Base-by-base conservation (phyloP, 176 grass and related monocot genomes). In the Thalia dealbata region DNA sequence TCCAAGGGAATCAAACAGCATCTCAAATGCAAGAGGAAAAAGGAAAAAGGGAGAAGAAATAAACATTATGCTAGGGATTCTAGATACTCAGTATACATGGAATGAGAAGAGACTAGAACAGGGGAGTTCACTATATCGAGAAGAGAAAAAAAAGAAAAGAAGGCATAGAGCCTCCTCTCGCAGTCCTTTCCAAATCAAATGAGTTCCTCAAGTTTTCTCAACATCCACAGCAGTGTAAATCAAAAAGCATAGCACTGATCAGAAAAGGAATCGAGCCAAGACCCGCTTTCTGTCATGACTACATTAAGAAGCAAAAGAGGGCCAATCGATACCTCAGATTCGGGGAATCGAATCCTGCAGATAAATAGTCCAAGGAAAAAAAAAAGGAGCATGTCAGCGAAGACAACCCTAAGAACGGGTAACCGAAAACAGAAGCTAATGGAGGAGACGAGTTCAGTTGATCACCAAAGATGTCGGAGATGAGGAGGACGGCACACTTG, bases 381-480 rank as follows among this genome's bases (percentile, higher is more conserved):
- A n/a, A n/a, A 9, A 76, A 78, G 35, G 14, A 64, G 70, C 15
- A 14, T 0, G 41, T 75, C 19, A 61, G 62, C 26, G 19, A 15
- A 10, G 19, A 2, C 28, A 63, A 3, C 12, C n/a, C 12, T n/a
- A n/a, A n/a, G n/a, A n/a, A n/a, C 50, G 22, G 56, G 77, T 10
- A 68, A 44, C 6, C 77, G 60, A 55, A n/a, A n/a, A n/a, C n/a
- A 73, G 13, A 18, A 18, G 46, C n/a, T n/a, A n/a, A 7, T n/a
- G 19, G 61, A 46, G 38, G 21, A 18, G 25, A 3, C 0, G 16
- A 11, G 55, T 21, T 16, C 25, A 38, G 32, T 38, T n/a, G n/a
- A n/a, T n/a, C n/a, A 96, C 85, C 91, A 30, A 12, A 96, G 75
- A 91, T 16, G 62, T 96, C 88, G 72, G 91, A 82, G 80, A 88